phyloP scores from a whole-genome alignment of 768 basidiomycete genomes.

The Tulasnella sp. region DNA sequence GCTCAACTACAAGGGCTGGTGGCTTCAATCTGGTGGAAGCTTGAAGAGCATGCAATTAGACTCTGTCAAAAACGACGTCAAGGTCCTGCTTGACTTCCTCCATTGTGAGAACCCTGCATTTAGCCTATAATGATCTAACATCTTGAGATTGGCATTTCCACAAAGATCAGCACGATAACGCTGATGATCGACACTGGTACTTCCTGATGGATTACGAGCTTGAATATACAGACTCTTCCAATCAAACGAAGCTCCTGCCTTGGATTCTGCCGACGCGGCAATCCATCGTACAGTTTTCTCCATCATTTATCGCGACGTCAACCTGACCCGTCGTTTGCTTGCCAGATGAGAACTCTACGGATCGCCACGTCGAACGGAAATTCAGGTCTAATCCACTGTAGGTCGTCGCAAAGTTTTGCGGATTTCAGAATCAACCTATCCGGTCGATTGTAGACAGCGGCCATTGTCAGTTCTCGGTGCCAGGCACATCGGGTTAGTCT shows the following conservation, averaged over 20 bases:
- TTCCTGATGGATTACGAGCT: background rate
- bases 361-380: background rate
- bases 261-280: background rate
- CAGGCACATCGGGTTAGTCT: background rate
- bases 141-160: background rate
- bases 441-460: background rate
- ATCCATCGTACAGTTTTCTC: background rate
- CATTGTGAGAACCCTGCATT: background rate
- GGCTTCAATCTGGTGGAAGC: too few relatives aligned
- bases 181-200: background rate
- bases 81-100: background rate
- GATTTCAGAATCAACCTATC: background rate
- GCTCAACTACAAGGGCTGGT: too few relatives aligned
- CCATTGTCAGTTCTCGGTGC: background rate
- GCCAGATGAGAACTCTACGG: background rate
- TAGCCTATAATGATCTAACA: background rate
- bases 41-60: background rate
- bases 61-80: background rate
- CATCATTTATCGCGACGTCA: background rate
- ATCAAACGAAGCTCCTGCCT: background rate
- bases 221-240: background rate
- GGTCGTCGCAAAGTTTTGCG: background rate
- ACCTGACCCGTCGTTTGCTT: background rate
- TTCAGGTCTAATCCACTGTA: background rate
- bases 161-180: background rate